Base-by-base conservation (phyloP, 1,284 basidiomycete genomes). In the Ceratobasidium sp. region DNA sequence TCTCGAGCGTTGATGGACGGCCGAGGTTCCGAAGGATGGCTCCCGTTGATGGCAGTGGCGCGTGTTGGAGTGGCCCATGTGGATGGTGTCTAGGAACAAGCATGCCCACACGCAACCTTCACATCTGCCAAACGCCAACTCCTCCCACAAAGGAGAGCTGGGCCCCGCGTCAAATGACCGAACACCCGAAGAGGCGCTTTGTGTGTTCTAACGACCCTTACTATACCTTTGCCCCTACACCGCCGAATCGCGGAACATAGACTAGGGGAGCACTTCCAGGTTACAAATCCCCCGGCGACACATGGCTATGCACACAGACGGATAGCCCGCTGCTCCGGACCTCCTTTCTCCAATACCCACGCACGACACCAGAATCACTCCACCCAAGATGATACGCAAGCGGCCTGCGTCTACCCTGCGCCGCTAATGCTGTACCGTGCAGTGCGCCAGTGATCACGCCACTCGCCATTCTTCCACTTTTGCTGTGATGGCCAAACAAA, bases 1-100 rank as follows among this genome's bases (percentile, higher is more conserved):
- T 70, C 67, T 8, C 67, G 67, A 59, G 67, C 56, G 6, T 51
- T 70, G 33, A 70, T 60, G 67, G 56, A 60, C 38, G 67, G 67
- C 5, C 25, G 56, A 28, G 56, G 56, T 23, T 11, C 42, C 25
- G 67, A 59, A 40, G 67, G 67, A 0, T 70, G 67, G 67, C 14
- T 70, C 28, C 56, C 67, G 36, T 33, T 70, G 11, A 60, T 70
- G 67, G 30, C 67, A 16, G 67, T 70, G 30, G 67, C 67, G 16
- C 67, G 56, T 11, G 33, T 60, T 28, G 67, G 67, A 25, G 4
- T 49, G 36, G 12, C 59, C 14, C 67, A 70, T 48, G 44, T 54
- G 8, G 67, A 60, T 51, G 51, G 18, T 44, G 40, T 46, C 9
- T 30, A 60, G 40, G 40, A 11, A 23, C 40, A 14, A 40, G 25